Conservation (phyloP, 768 basidiomycete genomes). For the Suillus tomentosus region DNA sequence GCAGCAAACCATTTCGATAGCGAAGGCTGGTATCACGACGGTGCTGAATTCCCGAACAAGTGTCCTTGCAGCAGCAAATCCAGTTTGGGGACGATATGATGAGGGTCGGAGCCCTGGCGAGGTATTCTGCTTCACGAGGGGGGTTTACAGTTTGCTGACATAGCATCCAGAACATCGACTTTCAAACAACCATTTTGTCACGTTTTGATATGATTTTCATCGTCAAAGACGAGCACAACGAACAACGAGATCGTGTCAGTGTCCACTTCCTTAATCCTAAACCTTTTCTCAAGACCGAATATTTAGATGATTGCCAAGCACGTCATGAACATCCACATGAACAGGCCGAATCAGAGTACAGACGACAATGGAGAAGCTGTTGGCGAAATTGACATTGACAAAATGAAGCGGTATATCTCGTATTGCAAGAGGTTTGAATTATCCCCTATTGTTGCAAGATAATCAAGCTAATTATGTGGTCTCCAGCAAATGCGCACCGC, state of each 20-base stretch:
- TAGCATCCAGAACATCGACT: slow-evolving; percentile 77
- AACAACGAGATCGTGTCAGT: slow-evolving; percentile 82
- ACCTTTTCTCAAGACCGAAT: neutral
- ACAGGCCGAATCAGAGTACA: slow-evolving; percentile 65
- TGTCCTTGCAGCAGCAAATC: slow-evolving; percentile 96
- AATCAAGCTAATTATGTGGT: slow-evolving; percentile 8
- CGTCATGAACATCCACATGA: slow-evolving; percentile 99
- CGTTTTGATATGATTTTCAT: slow-evolving; percentile 99
- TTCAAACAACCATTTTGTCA: slow-evolving; percentile 96
- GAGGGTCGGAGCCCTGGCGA: slow-evolving; percentile 96
- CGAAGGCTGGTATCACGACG: slow-evolving; percentile 98
- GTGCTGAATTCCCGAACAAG: slow-evolving; percentile 95
- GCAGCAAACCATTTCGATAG: slow-evolving; percentile 98
- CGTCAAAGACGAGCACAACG: slow-evolving; percentile 97
- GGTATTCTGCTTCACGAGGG: slow-evolving; percentile 38
- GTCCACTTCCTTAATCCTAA: neutral
- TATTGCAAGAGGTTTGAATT: slow-evolving; percentile 86
- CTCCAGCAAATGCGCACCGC: slow-evolving; percentile 90
- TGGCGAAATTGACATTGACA: slow-evolving; percentile 94
- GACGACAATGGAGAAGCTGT: slow-evolving; percentile 67
- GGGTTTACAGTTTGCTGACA: neutral
- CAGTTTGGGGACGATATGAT: slow-evolving; percentile 96
- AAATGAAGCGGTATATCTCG: slow-evolving; percentile 97
- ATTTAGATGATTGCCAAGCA: slow-evolving; percentile 92
- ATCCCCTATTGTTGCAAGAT: neutral